Base-by-base conservation (phyloP, 2,329 filamentous ascomycete genomes). In the Orbilia brochopaga region DNA sequence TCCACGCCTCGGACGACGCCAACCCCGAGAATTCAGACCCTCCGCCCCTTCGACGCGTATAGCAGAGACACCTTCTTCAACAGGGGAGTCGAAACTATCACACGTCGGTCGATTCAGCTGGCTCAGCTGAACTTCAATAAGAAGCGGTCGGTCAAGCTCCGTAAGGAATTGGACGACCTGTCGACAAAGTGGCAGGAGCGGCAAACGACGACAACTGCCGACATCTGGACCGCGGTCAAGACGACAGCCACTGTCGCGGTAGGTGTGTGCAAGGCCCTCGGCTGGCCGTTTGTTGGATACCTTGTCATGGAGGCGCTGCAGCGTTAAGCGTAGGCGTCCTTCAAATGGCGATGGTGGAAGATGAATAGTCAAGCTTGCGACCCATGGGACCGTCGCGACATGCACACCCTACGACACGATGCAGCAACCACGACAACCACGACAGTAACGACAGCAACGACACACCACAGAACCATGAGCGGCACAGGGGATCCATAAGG, bases 271-370 rank as follows among this genome's bases (percentile, higher is more conserved):
- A 55, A 19, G 50, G 4, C 6, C 46, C 19, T 51, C 27, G 50
- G 17, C 32, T 44, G 44, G 58, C 65, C 58, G 21, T 63, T 70
- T 32, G 17, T 63, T 10, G 58, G 53, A 6, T 70, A 63, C 53
- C 40, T 64, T n/a, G 46, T 35, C 48, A 64, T 70, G 59, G 66
- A 70, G 59, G 44, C 52, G 54, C 35, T 70, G 46, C 59, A 64
- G 23, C 37, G 32, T 44, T 64, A 70, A 46, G 35, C 32, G 40
- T 24, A 51, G 10, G 23, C 21, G 32, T 23, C 7, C 17, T 11
- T 19, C 3, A 17, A 23, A 37, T 15, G 19, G 8, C n/a, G 11
- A 23, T 27, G 11, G 37, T 7, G 23, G 23, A 10, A 52, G 59
- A 35, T 13, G 2, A 19, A 17, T 15, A 13, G 32, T 37, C 30